Percentiles rank a stretch among this genome's conserved stretches.
phyloP scores from a whole-genome alignment of 208 protist genomes.

The Tritrichomonas musculus region DNA sequence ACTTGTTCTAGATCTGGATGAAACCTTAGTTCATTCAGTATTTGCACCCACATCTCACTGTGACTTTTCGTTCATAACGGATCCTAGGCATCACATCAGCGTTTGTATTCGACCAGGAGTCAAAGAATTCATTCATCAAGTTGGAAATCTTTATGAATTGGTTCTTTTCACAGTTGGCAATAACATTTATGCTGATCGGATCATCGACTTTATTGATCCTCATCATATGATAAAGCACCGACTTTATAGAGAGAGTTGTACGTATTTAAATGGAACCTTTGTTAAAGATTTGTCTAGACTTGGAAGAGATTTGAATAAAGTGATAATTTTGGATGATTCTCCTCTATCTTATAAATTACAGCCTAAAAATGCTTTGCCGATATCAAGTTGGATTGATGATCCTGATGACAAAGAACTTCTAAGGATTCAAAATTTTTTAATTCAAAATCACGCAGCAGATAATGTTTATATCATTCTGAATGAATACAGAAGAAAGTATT shows the following conservation, averaged over 20 bases:
- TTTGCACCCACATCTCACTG: background rate
- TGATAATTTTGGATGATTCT: constrained; percentile 24
- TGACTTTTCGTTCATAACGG: constrained; percentile 12
- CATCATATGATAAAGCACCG: background rate
- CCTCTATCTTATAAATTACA: background rate
- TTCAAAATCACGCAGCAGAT: background rate
- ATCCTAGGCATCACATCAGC: too few species aligned
- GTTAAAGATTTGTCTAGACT: constrained; percentile 25
- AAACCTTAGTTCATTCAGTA: constrained; percentile 24
- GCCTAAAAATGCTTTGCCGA: constrained; percentile 19
- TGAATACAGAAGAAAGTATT: too few species aligned
- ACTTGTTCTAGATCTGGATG: constrained; percentile 20
- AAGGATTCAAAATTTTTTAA: background rate
- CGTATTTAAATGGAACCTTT: background rate
- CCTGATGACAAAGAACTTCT: background rate
- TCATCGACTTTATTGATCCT: background rate
- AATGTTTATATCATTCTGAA: too few species aligned
- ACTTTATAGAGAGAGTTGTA: constrained; percentile 23
- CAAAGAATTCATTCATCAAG: background rate
- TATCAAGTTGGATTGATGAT: background rate
- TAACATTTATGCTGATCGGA: background rate
- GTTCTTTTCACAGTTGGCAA: background rate
- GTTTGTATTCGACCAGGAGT: background rate
- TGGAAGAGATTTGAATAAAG: background rate
- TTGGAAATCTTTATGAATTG: background rate